Evolutionary conservation across 164 flowering plant genomes (phyloP).

Genomic region (Nymphaea thermarum): DNA sequence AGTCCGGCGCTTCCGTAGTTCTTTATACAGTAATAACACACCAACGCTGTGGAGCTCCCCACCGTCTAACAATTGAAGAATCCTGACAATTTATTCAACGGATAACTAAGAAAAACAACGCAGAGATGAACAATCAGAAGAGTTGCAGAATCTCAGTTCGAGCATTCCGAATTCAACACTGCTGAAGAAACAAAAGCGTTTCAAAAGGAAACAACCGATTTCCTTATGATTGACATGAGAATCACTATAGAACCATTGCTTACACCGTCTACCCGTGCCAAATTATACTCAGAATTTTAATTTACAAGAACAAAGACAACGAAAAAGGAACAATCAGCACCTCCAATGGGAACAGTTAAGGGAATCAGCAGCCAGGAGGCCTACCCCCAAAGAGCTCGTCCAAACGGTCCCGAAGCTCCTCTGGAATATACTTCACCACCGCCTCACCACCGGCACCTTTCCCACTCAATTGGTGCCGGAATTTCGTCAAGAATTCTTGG

Average conservation of each 20-base stretch:
- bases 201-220: not conserved
- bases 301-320: not conserved
- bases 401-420: conserved; percentile 53
- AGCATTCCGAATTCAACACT: too few relatives aligned
- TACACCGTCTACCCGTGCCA: not conserved
- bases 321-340: not conserved
- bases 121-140: too few relatives aligned
- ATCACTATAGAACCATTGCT: not conserved
- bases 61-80: too few relatives aligned
- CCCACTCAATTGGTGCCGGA: conserved; percentile 29
- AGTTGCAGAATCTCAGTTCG: too few relatives aligned
- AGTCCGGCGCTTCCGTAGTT: too few relatives aligned
- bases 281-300: not conserved
- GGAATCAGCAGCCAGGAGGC: not conserved
- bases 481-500: conserved; percentile 48
- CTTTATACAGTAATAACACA: too few relatives aligned
- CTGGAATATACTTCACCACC: conserved; percentile 37
- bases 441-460: conserved; percentile 41
- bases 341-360: not conserved
- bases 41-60: too few relatives aligned
- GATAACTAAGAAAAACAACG: too few relatives aligned
- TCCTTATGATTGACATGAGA: not conserved
- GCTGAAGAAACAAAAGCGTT: not conserved
- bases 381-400: conserved; percentile 43
- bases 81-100: too few relatives aligned